These are phyloP conservation scores for Zoysia japonica DNA, from an alignment of 176 grass and related monocot genomes.

Conservation along the genomic window DNA sequence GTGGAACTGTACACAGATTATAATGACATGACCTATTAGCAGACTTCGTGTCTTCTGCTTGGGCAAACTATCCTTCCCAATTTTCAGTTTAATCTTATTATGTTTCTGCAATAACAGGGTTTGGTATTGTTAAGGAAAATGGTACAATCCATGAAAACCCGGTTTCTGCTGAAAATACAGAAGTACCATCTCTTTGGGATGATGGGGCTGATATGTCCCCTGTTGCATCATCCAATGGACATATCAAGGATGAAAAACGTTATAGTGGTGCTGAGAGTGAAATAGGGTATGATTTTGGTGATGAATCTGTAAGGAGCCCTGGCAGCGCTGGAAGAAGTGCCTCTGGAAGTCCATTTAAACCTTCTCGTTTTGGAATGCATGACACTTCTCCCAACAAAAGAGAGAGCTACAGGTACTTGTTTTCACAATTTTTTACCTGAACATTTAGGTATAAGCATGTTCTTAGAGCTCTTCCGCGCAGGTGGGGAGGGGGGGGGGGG, in stretches of 20 bases:
- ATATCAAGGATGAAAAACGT: constrained; percentile 61
- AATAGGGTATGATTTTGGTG: constrained; percentile 78
- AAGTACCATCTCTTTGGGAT: constrained; percentile 70
- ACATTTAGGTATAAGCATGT: neutral
- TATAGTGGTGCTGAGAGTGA: constrained; percentile 60
- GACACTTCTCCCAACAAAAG: constrained; percentile 71
- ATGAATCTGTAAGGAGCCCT: constrained; percentile 72
- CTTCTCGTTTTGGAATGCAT: constrained; percentile 57
- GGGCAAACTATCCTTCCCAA: neutral
- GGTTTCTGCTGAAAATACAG: constrained; percentile 53
- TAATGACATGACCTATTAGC: neutral
- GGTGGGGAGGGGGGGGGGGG: too few species aligned
- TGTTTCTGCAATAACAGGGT: constrained; percentile 57
- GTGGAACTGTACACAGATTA: constrained; percentile 7
- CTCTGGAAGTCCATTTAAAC: constrained; percentile 82
- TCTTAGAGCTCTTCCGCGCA: too few species aligned
- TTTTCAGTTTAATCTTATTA: constrained; percentile 17
- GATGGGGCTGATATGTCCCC: constrained; percentile 68
- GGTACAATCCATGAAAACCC: constrained; percentile 62
- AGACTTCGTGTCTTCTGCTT: constrained; percentile 18
- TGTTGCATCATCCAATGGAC: constrained; percentile 75
- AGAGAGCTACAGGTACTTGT: constrained; percentile 74
- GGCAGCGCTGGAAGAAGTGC: constrained; percentile 77
- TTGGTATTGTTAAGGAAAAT: constrained; percentile 77
- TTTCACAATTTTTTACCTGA: constrained; percentile 6